Percentiles rank a stretch among this genome's conserved stretches.
Evolutionary conservation across 768 basidiomycete genomes (phyloP).

Genomic region (Boletus subparvulus): DNA sequence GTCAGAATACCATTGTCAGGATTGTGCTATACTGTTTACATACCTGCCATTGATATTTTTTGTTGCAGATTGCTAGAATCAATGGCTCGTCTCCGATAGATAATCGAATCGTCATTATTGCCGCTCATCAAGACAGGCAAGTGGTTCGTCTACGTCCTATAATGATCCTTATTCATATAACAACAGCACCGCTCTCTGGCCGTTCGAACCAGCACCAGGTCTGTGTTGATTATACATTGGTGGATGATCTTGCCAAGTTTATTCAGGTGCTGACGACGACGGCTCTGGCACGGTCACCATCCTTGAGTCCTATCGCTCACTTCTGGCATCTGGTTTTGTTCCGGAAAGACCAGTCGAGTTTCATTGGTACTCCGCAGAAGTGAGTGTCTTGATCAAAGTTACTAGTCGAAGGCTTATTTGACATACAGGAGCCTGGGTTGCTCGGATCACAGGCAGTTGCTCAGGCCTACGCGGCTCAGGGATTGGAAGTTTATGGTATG

Average conservation of each 20-base stretch:
- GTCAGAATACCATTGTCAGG: conserved; percentile 75
- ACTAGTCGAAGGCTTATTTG: neutral
- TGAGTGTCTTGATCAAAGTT: conserved; percentile 8
- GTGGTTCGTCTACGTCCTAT: neutral
- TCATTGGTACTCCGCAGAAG: conserved; percentile 50
- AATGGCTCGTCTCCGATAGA: conserved; percentile 65
- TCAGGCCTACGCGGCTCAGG: conserved; percentile 54
- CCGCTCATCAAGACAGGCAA: conserved; percentile 84
- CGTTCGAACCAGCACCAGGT: conserved; percentile 78
- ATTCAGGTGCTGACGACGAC: conserved; percentile 42
- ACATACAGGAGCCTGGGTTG: conserved; percentile 66
- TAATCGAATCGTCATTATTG: conserved; percentile 64
- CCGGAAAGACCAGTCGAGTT: conserved; percentile 46
- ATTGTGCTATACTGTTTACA: neutral
- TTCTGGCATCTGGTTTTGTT: conserved; percentile 41
- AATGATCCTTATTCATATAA: neutral
- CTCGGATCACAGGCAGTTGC: conserved; percentile 92
- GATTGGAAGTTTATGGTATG: conserved; percentile 28
- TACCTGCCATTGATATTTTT: conserved; percentile 1
- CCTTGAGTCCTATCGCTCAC: conserved; percentile 43
- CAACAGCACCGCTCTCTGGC: conserved; percentile 70
- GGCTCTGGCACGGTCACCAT: conserved; percentile 47
- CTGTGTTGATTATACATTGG: conserved; percentile 3
- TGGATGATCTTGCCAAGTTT: neutral
- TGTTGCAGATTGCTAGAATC: conserved; percentile 65